These are phyloP conservation scores for Yarrowia osloensis DNA, from an alignment of 805 yeast genomes.

Conservation along the genomic window DNA sequence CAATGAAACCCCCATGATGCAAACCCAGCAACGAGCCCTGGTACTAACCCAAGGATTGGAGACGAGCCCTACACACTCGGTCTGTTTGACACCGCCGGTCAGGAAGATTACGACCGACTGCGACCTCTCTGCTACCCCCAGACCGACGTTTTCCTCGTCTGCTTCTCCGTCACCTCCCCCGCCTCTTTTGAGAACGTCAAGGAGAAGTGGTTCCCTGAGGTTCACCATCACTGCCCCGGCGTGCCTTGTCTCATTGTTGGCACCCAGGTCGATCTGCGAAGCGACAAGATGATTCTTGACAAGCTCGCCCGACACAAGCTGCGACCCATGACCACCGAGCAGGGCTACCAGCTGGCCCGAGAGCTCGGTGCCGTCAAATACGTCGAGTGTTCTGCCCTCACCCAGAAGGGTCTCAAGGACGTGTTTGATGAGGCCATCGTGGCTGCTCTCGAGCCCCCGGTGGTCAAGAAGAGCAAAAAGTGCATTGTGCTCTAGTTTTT, in stretches of 20 bases:
- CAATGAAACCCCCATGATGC: not conserved
- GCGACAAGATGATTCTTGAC: constrained; percentile 86
- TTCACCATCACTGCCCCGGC: constrained; percentile 97
- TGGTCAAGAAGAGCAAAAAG: constrained; percentile 70
- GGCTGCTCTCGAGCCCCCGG: constrained; percentile 97
- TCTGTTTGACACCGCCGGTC: constrained; percentile 98
- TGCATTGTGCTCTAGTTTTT: constrained; percentile 71
- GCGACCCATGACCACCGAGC: constrained; percentile 79
- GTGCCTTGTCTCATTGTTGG: constrained; percentile 97
- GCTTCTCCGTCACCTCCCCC: constrained; percentile 95
- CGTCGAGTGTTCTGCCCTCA: constrained; percentile 96
- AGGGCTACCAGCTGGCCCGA: constrained; percentile 90
- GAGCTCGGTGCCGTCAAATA: constrained; percentile 94
- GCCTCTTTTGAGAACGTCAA: constrained; percentile 96
- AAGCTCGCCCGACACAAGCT: constrained; percentile 88
- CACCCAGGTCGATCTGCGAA: constrained; percentile 92
- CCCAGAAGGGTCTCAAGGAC: constrained; percentile 94
- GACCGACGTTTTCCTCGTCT: constrained; percentile 93
- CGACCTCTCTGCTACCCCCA: constrained; percentile 97
- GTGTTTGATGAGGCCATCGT: constrained; percentile 99
- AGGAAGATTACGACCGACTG: constrained; percentile 96
- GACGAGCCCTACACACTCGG: constrained; percentile 98
- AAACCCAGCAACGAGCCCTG: not conserved
- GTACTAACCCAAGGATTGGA: constrained; percentile 55
- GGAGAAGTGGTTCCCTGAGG: constrained; percentile 99